These are phyloP conservation scores for Globisporangium takayamanum DNA, from an alignment of 352 stramenopile species.

Conservation along the genomic window DNA sequence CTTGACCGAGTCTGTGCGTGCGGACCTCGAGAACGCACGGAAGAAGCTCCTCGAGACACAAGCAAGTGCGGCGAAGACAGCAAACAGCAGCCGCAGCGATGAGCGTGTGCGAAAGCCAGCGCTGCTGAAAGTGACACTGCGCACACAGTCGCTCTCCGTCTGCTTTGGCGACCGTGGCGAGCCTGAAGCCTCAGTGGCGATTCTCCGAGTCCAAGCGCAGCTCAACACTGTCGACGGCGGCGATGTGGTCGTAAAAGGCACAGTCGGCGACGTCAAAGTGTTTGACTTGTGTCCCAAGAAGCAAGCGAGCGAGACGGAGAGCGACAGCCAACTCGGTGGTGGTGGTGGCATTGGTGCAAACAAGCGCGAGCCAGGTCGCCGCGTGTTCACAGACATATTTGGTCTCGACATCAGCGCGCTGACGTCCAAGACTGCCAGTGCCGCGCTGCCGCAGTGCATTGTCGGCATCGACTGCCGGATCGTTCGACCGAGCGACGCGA, in stretches of 20 bases:
- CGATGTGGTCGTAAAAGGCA: constrained; percentile 35
- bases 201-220: constrained; percentile 46
- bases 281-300: constrained; percentile 56
- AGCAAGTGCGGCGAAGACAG: background rate
- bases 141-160: constrained; percentile 69
- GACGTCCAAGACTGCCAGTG: constrained; percentile 7
- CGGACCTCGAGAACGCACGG: constrained; percentile 73
- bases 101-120: constrained; percentile 5
- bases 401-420: constrained; percentile 28
- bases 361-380: constrained; percentile 1
- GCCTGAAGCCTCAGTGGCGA: constrained; percentile 51
- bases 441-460: constrained; percentile 21
- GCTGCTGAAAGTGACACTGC: constrained; percentile 37
- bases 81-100: constrained; percentile 3
- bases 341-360: background rate
- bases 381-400: constrained; percentile 50
- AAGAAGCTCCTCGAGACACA: constrained; percentile 46
- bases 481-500: constrained; percentile 13
- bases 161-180: constrained; percentile 73
- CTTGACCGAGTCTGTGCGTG: constrained; percentile 73
- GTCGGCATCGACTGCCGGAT: constrained; percentile 42
- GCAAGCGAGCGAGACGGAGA: constrained; percentile 6
- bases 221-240: constrained; percentile 22
- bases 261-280: constrained; percentile 58
- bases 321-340: constrained; percentile 2